These are phyloP conservation scores for Ramaria rubella DNA, from an alignment of 768 basidiomycete genomes.

Conservation along the genomic window DNA sequence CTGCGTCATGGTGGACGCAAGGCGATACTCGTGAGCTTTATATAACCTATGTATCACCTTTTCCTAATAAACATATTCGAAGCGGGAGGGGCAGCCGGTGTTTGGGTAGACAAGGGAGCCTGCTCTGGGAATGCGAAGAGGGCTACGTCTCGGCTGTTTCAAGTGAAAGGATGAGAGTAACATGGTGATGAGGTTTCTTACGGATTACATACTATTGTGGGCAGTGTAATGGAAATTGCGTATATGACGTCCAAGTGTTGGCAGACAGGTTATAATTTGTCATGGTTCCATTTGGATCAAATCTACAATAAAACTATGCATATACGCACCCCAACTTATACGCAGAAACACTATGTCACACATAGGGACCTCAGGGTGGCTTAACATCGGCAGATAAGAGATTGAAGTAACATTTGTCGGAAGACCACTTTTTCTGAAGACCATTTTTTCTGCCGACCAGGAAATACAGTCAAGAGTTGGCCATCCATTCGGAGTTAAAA, in stretches of 20 bases:
- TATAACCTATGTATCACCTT: neutral
- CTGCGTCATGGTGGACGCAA: constrained; percentile 58
- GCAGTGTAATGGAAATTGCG: too few relatives aligned
- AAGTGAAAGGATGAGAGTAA: neutral
- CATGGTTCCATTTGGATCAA: too few relatives aligned
- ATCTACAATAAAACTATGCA: too few relatives aligned
- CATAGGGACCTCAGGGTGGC: too few relatives aligned
- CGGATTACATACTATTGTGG: too few relatives aligned
- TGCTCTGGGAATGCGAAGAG: constrained; percentile 28
- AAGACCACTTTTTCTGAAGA: too few relatives aligned
- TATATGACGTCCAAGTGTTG: too few relatives aligned
- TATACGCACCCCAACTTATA: too few relatives aligned
- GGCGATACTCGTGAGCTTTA: constrained; percentile 49
- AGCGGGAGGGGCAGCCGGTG: constrained; percentile 34
- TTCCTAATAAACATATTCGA: neutral
- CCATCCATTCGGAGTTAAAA: neutral
- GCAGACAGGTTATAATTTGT: too few relatives aligned
- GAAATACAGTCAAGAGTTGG: neutral
- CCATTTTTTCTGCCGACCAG: neutral
- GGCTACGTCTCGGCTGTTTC: neutral
- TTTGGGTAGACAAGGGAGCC: constrained; percentile 46
- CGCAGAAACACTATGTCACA: too few relatives aligned
- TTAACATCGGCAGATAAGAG: too few relatives aligned
- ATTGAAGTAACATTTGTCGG: too few relatives aligned
- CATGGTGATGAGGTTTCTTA: neutral